Percentiles rank a stretch among this genome's conserved stretches.
Conservation (phyloP, 345 rosid species). For the Mallotus nudiflorus region DNA sequence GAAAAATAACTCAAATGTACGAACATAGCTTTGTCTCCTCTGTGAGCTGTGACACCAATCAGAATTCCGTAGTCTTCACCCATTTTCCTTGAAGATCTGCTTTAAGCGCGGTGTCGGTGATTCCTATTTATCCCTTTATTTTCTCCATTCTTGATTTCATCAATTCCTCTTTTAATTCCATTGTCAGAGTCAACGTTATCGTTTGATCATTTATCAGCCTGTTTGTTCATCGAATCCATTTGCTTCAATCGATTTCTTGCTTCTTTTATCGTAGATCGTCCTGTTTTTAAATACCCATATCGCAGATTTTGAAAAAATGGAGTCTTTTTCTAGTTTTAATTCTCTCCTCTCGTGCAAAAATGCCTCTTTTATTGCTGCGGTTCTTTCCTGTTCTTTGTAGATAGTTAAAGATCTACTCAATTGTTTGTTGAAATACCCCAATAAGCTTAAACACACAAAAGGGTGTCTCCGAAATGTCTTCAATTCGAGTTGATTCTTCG, state of each 20-base stretch:
- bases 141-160: background rate
- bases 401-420: slow-evolving; percentile 1
- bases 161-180: background rate
- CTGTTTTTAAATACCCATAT: background rate
- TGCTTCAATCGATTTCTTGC: slow-evolving; percentile 2
- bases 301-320: background rate
- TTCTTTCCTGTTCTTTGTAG: background rate
- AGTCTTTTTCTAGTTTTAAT: background rate
- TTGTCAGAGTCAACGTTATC: background rate
- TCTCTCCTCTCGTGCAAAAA: background rate
- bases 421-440: background rate
- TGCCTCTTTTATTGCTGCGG: background rate
- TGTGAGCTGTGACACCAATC: background rate
- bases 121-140: background rate
- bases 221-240: background rate
- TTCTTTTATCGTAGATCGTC: background rate
- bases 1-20: background rate
- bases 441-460: background rate
- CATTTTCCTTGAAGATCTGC: slow-evolving; percentile 3
- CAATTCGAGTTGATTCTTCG: slow-evolving; percentile 21
- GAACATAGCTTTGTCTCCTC: background rate
- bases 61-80: background rate
- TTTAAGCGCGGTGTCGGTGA: background rate
- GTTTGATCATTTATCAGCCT: background rate
- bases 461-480: slow-evolving; percentile 21